Conservation (phyloP, 192 early-diverging fungal species). For the Radiomyces spectabilis region DNA sequence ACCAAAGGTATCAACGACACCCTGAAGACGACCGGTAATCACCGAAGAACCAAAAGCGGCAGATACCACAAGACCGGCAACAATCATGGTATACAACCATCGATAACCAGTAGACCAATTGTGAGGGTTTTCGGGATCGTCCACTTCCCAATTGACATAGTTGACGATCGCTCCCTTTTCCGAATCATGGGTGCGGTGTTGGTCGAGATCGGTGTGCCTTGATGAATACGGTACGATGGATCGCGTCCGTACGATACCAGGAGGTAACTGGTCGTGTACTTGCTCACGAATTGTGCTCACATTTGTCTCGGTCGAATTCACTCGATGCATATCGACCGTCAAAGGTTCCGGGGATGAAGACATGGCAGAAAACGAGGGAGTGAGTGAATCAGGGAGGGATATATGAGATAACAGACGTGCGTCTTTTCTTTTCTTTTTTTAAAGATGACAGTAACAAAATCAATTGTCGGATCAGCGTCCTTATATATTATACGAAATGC, state of each 20-base stretch:
- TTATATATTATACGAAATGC: no score
- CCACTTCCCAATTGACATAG: conserved; percentile 17
- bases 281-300: not conserved
- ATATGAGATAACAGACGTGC: not conserved
- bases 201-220: not conserved
- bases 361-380: no score
- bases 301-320: not conserved
- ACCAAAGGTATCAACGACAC: conserved; percentile 5
- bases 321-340: not conserved
- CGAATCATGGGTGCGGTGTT: not conserved
- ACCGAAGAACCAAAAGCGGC: conserved; percentile 21
- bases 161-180: not conserved
- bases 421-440: no score
- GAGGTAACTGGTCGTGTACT: conserved; percentile 1
- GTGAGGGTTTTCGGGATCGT: conserved; percentile 23
- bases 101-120: conserved; percentile 14
- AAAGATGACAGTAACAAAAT: no score
- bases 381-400: no score
- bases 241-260: not conserved
- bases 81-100: conserved; percentile 11
- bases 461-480: no score
- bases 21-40: conserved; percentile 10
- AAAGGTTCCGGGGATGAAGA: no score
- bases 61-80: conserved; percentile 13
- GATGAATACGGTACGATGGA: not conserved